Evolutionary conservation across 1,139 yeast genomes (phyloP), one percentile per base, ranked within the genome.

Genomic region (Candida frijolesensis): DNA sequence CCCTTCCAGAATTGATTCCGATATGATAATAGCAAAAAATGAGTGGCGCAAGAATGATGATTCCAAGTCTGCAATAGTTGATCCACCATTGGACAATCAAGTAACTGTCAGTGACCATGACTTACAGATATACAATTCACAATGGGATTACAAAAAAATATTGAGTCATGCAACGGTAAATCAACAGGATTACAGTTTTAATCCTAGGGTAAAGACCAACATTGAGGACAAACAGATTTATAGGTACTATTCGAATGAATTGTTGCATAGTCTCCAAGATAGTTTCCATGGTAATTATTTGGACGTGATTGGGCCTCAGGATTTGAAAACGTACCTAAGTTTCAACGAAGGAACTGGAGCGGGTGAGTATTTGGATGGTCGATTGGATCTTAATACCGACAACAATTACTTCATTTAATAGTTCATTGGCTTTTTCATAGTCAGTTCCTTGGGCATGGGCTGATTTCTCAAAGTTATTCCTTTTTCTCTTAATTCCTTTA

Each of bases 311-410:
- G 47, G 57, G 27, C 41, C 56, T 1, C 60, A 55, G 38, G 70
- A 66, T 45, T 47, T 62, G 18, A 54, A 55, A 32, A 37, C 63
- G 8, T 71, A 71, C 47, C 51, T 61, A 1, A 61, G 58, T 29
- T 69, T 43, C 16, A 15, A 46, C 15, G 16, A 9, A 12, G 35
- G 18, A 15, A 25, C 14, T 10, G 40, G 35, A 2, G 25, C 33
- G 4, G 33, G 45, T 16, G 42, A 35, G 22, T 43, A 44, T 25
- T 43, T 43, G 15, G 45, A 46, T 27, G 42, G 38, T 8, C 16
- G 29, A 12, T 45, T 50, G 16, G 53, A 48, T 41, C 45, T 51
- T 27, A 48, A 49, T 30, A 49, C 56, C 2, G 54, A 51, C 25
- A 53, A 53, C 38, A 49, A 53, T 40, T 53, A 53, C 35, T 52